Evolutionary conservation across 2,329 filamentous ascomycete species (phyloP).

Genomic region (Fusarium mexicanum): DNA sequence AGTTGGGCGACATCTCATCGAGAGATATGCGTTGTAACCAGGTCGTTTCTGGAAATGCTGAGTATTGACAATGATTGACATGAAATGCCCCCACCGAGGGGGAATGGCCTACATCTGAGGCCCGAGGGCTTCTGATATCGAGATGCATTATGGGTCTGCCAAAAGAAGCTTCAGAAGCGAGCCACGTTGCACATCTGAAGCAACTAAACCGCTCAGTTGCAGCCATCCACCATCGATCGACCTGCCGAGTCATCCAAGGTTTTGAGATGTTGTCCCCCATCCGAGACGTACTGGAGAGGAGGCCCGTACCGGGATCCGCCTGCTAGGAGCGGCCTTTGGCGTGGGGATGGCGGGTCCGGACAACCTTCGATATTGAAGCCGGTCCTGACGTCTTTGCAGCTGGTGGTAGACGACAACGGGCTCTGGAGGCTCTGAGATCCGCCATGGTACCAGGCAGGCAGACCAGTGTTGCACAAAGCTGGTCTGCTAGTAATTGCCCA

Average conservation of each 20-base stretch:
- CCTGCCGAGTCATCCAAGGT: conserved; percentile 32
- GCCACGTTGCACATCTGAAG: conserved; percentile 50
- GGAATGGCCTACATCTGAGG: conserved; percentile 35
- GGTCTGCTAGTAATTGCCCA: background rate
- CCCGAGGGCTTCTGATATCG: conserved; percentile 40
- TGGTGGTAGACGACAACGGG: conserved; percentile 7
- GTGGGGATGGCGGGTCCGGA: conserved; percentile 34
- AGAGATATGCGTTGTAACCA: conserved; percentile 6
- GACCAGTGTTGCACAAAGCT: background rate
- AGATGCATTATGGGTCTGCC: conserved; percentile 44
- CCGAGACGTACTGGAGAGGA: conserved; percentile 29
- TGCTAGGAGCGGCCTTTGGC: conserved; percentile 26
- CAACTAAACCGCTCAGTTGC: conserved; percentile 45
- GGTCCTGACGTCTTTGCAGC: conserved; percentile 13
- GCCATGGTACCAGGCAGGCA: background rate
- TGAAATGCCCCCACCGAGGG: conserved; percentile 35
- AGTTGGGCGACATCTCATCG: conserved; percentile 20
- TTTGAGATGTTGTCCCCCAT: conserved; percentile 27
- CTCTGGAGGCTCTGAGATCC: background rate
- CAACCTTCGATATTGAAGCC: conserved; percentile 8
- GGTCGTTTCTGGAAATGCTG: conserved; percentile 12
- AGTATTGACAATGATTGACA: conserved; percentile 32
- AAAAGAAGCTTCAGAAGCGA: conserved; percentile 44
- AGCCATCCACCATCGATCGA: conserved; percentile 32
- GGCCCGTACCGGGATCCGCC: conserved; percentile 33